Evolutionary conservation across 2,329 filamentous ascomycete genomes (phyloP), one percentile per base, ranked within the genome.

Genomic region (Didymella pomorum): DNA sequence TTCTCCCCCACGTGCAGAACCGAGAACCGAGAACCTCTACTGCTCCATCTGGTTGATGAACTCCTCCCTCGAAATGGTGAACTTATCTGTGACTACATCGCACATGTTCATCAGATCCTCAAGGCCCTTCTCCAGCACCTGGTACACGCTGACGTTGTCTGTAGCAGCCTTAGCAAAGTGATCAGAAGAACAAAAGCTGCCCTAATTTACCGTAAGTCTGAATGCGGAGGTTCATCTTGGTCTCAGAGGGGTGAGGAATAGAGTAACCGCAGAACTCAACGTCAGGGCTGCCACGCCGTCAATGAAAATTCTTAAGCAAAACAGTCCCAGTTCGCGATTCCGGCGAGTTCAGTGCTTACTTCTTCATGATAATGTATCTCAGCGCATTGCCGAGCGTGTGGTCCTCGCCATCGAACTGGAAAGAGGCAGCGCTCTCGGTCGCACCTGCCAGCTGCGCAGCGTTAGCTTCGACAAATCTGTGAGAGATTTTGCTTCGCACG

Each of bases 201-300:
- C 23, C n/a, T 23, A 3, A 61, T 67, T 28, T 81, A 97, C 94
- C 91, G 72, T 95, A 98, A 66, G 94, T 99, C 79, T 99, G 95
- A 63, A 99, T 98, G 71, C 95, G 87, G 62, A 99, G 82, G 74
- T 98, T 97, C 94, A 99, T 97, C 80, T 96, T 95, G 39, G 89
- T 82, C 79, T 99, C 95, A 37, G 93, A 96, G 49, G 95, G 95
- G 79, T 99, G 95, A 28, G 95, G 95, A 61, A 99, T 98, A 8
- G 94, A 92, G 79, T 99, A 99, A 61, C 94, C 95, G 79, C 95
- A 98, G 80, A 99, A 97, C 77, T 99, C 95, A 60, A 99, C 95
- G 64, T 95, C 88, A 28, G 95, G 94, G 77, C 94, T 98, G 65
- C 52, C 52, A 2, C 1, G 6, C 8, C 12, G 28, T 65, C 29